Conservation (phyloP, 2,329 filamentous ascomycete genomes). For the Claviceps paspali region DNA sequence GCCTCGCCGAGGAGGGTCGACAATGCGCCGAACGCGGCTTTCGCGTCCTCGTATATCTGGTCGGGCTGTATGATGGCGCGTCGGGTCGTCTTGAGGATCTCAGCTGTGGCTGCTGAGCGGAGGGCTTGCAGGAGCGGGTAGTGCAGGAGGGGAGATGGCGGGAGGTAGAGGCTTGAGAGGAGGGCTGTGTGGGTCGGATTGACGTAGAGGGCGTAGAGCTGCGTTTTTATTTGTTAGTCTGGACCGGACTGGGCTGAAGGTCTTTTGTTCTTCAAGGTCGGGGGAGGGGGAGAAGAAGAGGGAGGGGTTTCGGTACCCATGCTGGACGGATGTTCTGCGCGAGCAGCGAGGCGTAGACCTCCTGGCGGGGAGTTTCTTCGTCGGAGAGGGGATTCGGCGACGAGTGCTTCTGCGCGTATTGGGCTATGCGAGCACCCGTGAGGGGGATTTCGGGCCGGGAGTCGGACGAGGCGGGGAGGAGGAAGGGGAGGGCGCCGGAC, state of each 20-base stretch:
- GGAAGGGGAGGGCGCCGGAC: constrained; percentile 73
- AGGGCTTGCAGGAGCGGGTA: constrained; percentile 50
- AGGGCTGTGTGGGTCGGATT: constrained; percentile 52
- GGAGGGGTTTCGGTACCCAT: constrained; percentile 42
- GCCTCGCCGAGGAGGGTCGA: constrained; percentile 23
- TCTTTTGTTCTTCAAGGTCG: too few species aligned
- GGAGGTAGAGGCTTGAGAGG: constrained; percentile 58
- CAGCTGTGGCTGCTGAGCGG: constrained; percentile 54
- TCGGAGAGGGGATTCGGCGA: constrained; percentile 22
- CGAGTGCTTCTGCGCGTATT: constrained; percentile 43
- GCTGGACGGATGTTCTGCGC: constrained; percentile 67
- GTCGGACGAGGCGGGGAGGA: constrained; percentile 40
- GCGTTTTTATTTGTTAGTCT: background rate
- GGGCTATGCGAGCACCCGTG: constrained; percentile 42
- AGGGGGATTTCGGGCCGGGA: constrained; percentile 36
- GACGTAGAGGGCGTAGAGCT: constrained; percentile 74
- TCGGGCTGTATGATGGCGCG: constrained; percentile 17
- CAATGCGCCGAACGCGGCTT: constrained; percentile 31
- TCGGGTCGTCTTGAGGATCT: constrained; percentile 52
- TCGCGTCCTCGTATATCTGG: constrained; percentile 27
- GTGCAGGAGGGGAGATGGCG: constrained; percentile 47
- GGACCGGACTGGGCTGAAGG: background rate
- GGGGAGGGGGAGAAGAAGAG: background rate
- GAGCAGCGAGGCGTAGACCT: constrained; percentile 66
- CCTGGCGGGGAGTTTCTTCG: constrained; percentile 39